Conservation (phyloP, 1,139 yeast genomes). For the Yamadazyma sp. region DNA sequence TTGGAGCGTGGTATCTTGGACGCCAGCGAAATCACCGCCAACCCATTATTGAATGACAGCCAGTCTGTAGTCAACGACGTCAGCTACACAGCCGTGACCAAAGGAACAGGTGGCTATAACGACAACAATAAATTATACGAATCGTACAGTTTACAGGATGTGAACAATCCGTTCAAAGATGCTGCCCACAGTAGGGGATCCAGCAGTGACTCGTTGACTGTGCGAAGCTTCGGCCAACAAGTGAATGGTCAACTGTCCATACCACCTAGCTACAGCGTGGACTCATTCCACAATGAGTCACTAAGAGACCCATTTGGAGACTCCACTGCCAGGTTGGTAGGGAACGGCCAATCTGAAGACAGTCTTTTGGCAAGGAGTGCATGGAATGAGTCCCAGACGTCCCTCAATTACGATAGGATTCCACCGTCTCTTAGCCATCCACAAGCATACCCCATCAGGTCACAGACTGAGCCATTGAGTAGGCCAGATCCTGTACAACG, state of each 20-base stretch:
- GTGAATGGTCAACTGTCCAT: neutral
- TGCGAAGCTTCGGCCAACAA: neutral
- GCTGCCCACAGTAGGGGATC: neutral
- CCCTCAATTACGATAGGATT: constrained; percentile 3
- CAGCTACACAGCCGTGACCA: constrained; percentile 4
- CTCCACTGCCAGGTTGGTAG: constrained; percentile 3
- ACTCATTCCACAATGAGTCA: constrained; percentile 1
- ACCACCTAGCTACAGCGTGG: neutral
- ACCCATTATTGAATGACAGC: constrained; percentile 25
- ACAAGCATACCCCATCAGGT: neutral
- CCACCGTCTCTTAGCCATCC: neutral
- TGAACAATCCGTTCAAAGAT: constrained; percentile 12
- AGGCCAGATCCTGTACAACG: neutral
- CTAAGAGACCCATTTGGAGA: constrained; percentile 13
- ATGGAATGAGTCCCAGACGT: constrained; percentile 1
- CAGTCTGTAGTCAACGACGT: constrained; percentile 12
- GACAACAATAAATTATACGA: constrained; percentile 16
- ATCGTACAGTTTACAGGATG: constrained; percentile 12
- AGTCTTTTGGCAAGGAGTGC: too few species aligned
- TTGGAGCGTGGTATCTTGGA: constrained; percentile 34
- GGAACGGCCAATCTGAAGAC: neutral
- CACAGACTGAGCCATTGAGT: neutral
- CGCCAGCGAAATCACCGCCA: constrained; percentile 22
- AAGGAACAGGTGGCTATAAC: constrained; percentile 10
- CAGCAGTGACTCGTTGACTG: neutral